These are phyloP conservation scores for Nymphaea colorata DNA, from an alignment of 164 flowering plant genomes.

Conservation along the genomic window DNA sequence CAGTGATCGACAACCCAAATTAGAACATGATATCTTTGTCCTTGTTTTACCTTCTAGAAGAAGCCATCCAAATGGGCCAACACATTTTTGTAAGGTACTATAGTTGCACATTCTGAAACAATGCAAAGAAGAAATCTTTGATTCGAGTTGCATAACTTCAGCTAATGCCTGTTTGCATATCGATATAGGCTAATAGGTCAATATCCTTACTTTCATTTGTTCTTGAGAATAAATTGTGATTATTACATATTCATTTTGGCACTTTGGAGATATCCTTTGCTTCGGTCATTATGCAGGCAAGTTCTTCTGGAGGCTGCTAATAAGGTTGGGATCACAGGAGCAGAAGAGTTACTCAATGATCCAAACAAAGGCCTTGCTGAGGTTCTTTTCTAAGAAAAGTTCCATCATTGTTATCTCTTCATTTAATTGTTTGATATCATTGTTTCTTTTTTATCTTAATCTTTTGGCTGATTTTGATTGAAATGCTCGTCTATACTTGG, in stretches of 20 bases:
- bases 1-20: too few species aligned
- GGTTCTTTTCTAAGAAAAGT: slow-evolving; percentile 21
- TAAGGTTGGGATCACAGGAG: slow-evolving; percentile 78
- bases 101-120: too few species aligned
- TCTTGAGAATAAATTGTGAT: too few species aligned
- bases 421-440: not conserved
- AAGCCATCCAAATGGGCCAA: too few species aligned
- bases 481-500: slow-evolving; percentile 4
- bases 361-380: slow-evolving; percentile 57
- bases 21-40: too few species aligned
- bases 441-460: not conserved
- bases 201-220: too few species aligned
- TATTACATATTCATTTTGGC: not conserved
- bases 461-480: not conserved
- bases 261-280: not conserved
- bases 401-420: not conserved
- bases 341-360: slow-evolving; percentile 67
- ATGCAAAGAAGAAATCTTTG: too few species aligned
- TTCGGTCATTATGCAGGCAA: slow-evolving; percentile 30
- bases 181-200: too few species aligned
- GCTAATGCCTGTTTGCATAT: too few species aligned
- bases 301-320: slow-evolving; percentile 64
- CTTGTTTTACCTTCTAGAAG: too few species aligned
- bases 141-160: too few species aligned
- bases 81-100: too few species aligned